Base-by-base conservation (phyloP, 257 asterid genomes). In the Rubia yunnanensis region DNA sequence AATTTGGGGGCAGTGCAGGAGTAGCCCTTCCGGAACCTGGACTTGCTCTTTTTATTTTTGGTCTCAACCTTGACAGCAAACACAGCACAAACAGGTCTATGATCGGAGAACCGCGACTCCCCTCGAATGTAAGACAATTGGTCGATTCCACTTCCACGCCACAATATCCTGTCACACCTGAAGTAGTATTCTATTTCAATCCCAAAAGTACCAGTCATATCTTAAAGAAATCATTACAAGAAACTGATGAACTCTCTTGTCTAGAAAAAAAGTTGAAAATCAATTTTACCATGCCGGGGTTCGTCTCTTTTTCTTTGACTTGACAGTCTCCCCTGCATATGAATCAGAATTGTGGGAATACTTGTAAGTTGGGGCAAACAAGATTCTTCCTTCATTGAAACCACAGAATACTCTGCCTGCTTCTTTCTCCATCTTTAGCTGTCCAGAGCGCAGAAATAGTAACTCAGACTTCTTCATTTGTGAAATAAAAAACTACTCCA, bases 161-260 rank as follows among this genome's bases (percentile, higher is more conserved):
- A 91, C 64, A 91, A 58, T 55, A 91, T 87, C 67, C 98, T 80
- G 32, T 91, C 98, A 66, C 98, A 91, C 98, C 98, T 89, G 84
- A 65, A 70, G 61, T 65, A 5, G 5, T 41, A 35, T 35, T 35
- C 9, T 35, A 9, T 35, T 35, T 35, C 9, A 35, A 35, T 35
- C 39, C 39, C n/a, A n/a, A n/a, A n/a, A n/a, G n/a, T n/a, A n/a
- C n/a, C n/a, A n/a, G n/a, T n/a, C n/a, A n/a, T n/a, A n/a, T n/a
- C n/a, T n/a, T n/a, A n/a, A n/a, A n/a, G n/a, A n/a, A n/a, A n/a
- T n/a, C n/a, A n/a, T n/a, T n/a, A n/a, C n/a, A n/a, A n/a, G n/a
- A n/a, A n/a, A n/a, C n/a, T n/a, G n/a, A n/a, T n/a, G n/a, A n/a
- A n/a, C n/a, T n/a, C n/a, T n/a, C n/a, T n/a, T n/a, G n/a, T n/a